A percentile compares a stretch with the other conserved stretches of the same genome.
These are phyloP conservation scores for Pleurotus tuoliensis DNA, from an alignment of 768 basidiomycete genomes.

Conservation along the genomic window DNA sequence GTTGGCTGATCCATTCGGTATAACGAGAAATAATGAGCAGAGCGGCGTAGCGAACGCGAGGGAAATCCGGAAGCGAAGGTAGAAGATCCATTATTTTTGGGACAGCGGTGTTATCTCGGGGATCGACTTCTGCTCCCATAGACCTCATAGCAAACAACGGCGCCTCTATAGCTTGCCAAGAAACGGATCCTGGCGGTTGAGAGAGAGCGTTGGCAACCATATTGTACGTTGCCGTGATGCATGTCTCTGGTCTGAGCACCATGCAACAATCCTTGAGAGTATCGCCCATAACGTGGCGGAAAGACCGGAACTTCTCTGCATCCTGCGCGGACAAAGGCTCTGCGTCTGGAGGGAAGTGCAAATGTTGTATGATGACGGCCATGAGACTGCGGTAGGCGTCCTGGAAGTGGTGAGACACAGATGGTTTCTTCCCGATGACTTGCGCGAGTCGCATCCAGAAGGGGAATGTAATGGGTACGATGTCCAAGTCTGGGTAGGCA, in stretches of 20 bases:
- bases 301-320: slow-evolving; percentile 88
- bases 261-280: slow-evolving; percentile 98
- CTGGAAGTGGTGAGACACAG: slow-evolving; percentile 70
- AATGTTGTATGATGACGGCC: slow-evolving; percentile 80
- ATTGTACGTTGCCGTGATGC: slow-evolving; percentile 77
- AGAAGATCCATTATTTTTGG: slow-evolving; percentile 96
- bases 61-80: slow-evolving; percentile 84
- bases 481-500: slow-evolving; percentile 89
- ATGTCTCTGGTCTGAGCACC: slow-evolving; percentile 83
- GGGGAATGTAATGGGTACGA: slow-evolving; percentile 95
- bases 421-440: slow-evolving; percentile 72
- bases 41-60: slow-evolving; percentile 91
- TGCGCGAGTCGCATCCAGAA: slow-evolving; percentile 99
- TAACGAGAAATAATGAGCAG: slow-evolving; percentile 93
- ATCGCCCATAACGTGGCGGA: slow-evolving; percentile 98
- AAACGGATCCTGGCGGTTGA: slow-evolving; percentile 47
- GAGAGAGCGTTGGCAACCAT: slow-evolving; percentile 74
- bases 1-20: slow-evolving; percentile 92
- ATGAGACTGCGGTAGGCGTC: slow-evolving; percentile 85
- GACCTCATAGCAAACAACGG: slow-evolving; percentile 97
- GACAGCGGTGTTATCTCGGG: slow-evolving; percentile 77
- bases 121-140: slow-evolving; percentile 93
- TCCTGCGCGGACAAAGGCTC: slow-evolving; percentile 72
- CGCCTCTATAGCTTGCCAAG: slow-evolving; percentile 98
- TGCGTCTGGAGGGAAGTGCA: slow-evolving; percentile 84